Percentiles rank a stretch among this genome's conserved stretches.
Evolutionary conservation across 345 rosid genomes (phyloP).

Genomic region (Rhodomyrtus tomentosa): DNA sequence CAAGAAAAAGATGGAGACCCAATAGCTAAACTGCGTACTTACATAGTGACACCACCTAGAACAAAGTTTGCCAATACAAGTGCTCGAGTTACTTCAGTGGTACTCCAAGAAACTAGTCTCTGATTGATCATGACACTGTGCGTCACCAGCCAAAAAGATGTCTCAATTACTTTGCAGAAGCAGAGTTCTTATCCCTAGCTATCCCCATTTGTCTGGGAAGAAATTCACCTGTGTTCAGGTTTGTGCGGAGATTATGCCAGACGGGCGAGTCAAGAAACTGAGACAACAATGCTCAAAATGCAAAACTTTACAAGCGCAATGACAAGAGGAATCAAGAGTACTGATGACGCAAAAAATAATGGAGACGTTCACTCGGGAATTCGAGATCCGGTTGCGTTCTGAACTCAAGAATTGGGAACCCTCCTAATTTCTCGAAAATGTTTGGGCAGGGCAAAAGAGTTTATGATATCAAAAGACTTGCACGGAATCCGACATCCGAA

Average conservation of each 20-base stretch:
- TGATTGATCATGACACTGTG: background rate
- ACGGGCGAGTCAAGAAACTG: background rate
- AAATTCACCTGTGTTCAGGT: conserved; percentile 26
- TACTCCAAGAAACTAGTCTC: background rate
- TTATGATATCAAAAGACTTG: background rate
- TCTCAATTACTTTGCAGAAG: conserved; percentile 19
- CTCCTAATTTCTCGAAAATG: background rate
- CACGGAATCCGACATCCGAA: background rate
- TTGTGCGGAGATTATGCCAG: background rate
- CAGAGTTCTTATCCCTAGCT: conserved; percentile 10
- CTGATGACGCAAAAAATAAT: background rate
- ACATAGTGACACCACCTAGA: background rate
- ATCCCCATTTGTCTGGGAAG: conserved; percentile 21
- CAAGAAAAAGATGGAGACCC: background rate
- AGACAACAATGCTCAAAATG: background rate
- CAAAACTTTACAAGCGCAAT: background rate
- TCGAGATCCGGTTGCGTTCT: background rate
- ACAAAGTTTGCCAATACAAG: background rate
- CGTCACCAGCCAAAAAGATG: background rate
- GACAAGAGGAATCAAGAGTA: background rate
- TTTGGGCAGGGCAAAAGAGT: background rate
- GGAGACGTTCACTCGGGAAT: background rate
- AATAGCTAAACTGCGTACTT: background rate
- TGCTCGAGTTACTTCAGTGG: background rate
- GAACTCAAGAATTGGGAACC: background rate